Conservation (phyloP, 1,139 yeast genomes). For the Pichia sp. region DNA sequence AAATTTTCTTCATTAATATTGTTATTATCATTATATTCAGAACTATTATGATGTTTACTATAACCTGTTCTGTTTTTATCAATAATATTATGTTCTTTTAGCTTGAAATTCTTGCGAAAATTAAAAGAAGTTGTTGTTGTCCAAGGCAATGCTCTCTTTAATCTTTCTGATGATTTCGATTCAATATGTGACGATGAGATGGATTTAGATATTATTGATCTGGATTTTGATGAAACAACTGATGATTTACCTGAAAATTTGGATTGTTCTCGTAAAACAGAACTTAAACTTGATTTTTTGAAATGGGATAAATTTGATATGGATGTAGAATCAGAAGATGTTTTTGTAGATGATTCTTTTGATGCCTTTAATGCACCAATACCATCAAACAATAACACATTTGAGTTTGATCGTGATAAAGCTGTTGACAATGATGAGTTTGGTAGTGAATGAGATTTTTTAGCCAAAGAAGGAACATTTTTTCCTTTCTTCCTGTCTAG, state of each 20-base stretch:
- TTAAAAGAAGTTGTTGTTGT: slow-evolving; percentile 7
- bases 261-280: slow-evolving; percentile 12
- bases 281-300: slow-evolving; percentile 8
- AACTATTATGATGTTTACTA: neutral
- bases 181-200: neutral
- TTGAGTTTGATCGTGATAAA: slow-evolving; percentile 8
- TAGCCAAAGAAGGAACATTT: neutral
- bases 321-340: neutral
- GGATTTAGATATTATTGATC: neutral
- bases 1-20: neutral
- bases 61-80: slow-evolving; percentile 2
- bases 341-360: neutral
- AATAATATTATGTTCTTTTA: slow-evolving; percentile 2
- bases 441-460: neutral
- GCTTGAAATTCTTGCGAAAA: slow-evolving; percentile 1
- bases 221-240: slow-evolving; percentile 8
- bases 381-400: neutral
- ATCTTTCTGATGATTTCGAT: neutral
- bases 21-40: neutral
- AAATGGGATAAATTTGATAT: neutral
- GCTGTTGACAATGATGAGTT: neutral
- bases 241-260: slow-evolving; percentile 13
- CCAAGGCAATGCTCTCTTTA: slow-evolving; percentile 11
- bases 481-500: slow-evolving; percentile 13
- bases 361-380: slow-evolving; percentile 1